Percentiles rank a stretch among this genome's conserved stretches.
Evolutionary conservation across 805 yeast genomes (phyloP).

Genomic region (Teunomyces aglyptinius): DNA sequence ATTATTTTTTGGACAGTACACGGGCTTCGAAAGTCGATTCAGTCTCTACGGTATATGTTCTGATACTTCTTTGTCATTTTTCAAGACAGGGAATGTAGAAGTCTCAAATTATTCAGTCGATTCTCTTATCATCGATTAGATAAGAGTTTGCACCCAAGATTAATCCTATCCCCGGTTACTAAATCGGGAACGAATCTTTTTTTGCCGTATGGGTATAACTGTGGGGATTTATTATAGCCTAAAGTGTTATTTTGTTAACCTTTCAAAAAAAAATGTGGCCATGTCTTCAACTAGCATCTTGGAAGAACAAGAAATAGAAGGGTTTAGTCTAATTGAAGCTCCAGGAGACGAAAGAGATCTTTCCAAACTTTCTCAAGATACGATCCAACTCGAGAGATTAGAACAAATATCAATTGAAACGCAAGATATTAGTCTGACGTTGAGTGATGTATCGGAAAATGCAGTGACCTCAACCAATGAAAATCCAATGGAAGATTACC

Average conservation of each 20-base stretch:
- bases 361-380: not conserved
- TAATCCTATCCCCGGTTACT: not conserved
- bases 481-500: conserved; percentile 6
- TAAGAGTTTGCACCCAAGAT: not conserved
- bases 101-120: too few species aligned
- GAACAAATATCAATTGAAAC: not conserved
- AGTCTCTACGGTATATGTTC: too few species aligned
- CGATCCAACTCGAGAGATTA: not conserved
- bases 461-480: not conserved
- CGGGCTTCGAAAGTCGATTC: too few species aligned
- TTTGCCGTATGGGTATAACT: not conserved
- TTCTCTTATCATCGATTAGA: too few species aligned
- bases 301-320: not conserved
- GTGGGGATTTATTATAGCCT: not conserved
- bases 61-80: too few species aligned
- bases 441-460: not conserved
- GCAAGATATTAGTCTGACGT: not conserved
- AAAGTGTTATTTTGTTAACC: not conserved
- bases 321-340: not conserved
- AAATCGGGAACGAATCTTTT: too few species aligned
- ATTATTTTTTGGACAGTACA: too few species aligned
- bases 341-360: not conserved
- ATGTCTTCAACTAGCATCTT: not conserved
- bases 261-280: too few species aligned
- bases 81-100: too few species aligned